These are phyloP conservation scores for Trichocomaceae sp. DNA, from an alignment of 2,329 filamentous ascomycete species.

Conservation along the genomic window DNA sequence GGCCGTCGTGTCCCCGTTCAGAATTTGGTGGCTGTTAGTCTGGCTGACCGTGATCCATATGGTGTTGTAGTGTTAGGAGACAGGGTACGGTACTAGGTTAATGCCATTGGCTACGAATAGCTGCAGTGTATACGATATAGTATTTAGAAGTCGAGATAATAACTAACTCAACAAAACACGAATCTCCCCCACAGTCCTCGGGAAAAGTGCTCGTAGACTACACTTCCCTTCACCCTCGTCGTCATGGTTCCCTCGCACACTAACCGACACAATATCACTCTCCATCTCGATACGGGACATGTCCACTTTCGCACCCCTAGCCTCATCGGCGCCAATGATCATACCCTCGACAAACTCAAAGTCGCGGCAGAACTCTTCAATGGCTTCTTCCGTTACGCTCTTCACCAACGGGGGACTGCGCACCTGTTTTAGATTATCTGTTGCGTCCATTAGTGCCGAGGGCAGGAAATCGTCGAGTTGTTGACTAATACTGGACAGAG, in stretches of 20 bases:
- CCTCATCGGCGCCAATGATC: constrained; percentile 54
- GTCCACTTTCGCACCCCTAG: constrained; percentile 27
- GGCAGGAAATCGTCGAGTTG: constrained; percentile 84
- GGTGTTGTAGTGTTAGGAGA: constrained; percentile 53
- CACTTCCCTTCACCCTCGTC: constrained; percentile 25
- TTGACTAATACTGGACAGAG: constrained; percentile 63
- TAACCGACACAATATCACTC: constrained; percentile 17
- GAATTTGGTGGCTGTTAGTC: constrained; percentile 61
- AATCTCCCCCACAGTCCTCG: constrained; percentile 59
- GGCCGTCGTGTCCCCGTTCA: constrained; percentile 2
- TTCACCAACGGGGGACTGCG: constrained; percentile 66
- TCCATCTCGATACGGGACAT: constrained; percentile 25
- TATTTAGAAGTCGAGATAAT: too few relatives aligned
- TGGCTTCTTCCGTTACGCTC: constrained; percentile 73
- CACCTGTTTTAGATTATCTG: constrained; percentile 69
- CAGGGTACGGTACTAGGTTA: neutral
- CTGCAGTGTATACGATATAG: neutral
- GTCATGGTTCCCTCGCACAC: constrained; percentile 18
- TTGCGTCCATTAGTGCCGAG: constrained; percentile 85
- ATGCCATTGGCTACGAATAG: neutral
- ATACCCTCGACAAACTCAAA: constrained; percentile 66
- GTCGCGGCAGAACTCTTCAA: constrained; percentile 74
- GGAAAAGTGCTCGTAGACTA: constrained; percentile 52
- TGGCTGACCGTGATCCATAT: constrained; percentile 80
- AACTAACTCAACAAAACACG: constrained; percentile 55